These are phyloP conservation scores for Penicillium fuscoglaucum DNA, from an alignment of 2,329 filamentous ascomycete genomes.

Conservation along the genomic window DNA sequence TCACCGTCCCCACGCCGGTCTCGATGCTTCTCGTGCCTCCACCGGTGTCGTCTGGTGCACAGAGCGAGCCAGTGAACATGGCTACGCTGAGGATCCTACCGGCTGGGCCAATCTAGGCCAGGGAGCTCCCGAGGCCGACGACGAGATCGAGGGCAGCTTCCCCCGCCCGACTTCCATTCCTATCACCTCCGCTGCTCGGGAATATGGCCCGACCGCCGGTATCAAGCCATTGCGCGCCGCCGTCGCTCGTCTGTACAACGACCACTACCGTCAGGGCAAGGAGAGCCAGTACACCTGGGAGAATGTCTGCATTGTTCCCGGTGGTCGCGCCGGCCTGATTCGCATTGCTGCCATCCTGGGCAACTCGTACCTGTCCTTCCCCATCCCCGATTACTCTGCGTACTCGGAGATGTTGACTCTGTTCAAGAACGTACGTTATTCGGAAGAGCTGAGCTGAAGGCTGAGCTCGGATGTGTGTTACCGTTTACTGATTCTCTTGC, in stretches of 20 bases:
- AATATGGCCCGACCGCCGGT: slow-evolving; percentile 91
- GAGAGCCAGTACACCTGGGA: slow-evolving; percentile 92
- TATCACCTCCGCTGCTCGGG: slow-evolving; percentile 73
- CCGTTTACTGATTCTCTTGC: slow-evolving; percentile 8
- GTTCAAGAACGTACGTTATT: slow-evolving; percentile 69
- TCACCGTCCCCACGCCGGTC: slow-evolving; percentile 84
- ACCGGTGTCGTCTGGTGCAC: slow-evolving; percentile 86
- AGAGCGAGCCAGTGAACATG: slow-evolving; percentile 77
- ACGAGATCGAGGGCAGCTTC: slow-evolving; percentile 88
- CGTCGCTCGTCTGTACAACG: slow-evolving; percentile 89
- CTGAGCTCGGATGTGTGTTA: not conserved
- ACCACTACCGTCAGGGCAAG: slow-evolving; percentile 84
- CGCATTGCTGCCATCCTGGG: slow-evolving; percentile 91
- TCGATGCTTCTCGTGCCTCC: slow-evolving; percentile 82
- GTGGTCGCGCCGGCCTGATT: slow-evolving; percentile 88
- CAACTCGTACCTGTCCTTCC: slow-evolving; percentile 90
- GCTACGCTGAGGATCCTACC: slow-evolving; percentile 78
- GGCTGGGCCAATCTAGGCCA: slow-evolving; percentile 92
- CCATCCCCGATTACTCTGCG: slow-evolving; percentile 91
- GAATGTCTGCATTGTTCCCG: slow-evolving; percentile 94
- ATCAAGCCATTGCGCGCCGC: slow-evolving; percentile 88
- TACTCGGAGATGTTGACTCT: slow-evolving; percentile 97
- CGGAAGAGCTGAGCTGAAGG: slow-evolving; percentile 11
- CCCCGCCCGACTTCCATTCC: slow-evolving; percentile 75
- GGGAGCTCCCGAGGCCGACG: slow-evolving; percentile 89